Conservation (phyloP, 2,329 filamentous ascomycete genomes). For the Cordyceps cateniannulata region DNA sequence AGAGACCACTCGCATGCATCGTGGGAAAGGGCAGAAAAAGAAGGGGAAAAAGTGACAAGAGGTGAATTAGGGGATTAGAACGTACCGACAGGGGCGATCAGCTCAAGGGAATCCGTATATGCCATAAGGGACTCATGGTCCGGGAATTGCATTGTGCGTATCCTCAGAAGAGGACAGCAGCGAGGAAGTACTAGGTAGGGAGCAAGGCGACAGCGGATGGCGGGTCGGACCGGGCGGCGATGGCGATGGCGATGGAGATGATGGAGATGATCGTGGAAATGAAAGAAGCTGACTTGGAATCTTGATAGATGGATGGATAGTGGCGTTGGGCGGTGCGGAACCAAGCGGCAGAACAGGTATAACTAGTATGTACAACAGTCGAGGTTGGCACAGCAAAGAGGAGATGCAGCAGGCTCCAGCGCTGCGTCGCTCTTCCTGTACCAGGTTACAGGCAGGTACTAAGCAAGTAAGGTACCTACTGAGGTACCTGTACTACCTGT, state of each 20-base stretch:
- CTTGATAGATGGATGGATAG: background rate
- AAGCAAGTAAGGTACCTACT: no score
- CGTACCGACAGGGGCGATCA: conserved; percentile 10
- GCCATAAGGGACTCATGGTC: background rate
- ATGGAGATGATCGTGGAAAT: background rate
- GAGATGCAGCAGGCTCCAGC: background rate
- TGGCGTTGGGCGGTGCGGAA: background rate
- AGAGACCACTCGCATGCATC: background rate
- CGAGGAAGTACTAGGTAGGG: background rate
- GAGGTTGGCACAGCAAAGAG: background rate
- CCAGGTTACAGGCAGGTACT: no score
- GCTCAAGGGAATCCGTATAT: background rate
- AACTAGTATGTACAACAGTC: no score
- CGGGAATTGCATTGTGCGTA: background rate
- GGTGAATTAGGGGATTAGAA: background rate
- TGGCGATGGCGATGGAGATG: background rate
- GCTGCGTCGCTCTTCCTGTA: background rate
- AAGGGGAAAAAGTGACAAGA: background rate
- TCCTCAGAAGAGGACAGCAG: background rate
- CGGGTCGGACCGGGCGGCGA: background rate
- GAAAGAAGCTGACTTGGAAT: no score
- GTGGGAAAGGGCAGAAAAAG: background rate
- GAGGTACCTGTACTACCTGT: no score
- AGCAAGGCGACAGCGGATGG: background rate
- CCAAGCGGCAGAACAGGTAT: background rate